Conservation (phyloP, 768 basidiomycete species). For the Phylloporus sp. region DNA sequence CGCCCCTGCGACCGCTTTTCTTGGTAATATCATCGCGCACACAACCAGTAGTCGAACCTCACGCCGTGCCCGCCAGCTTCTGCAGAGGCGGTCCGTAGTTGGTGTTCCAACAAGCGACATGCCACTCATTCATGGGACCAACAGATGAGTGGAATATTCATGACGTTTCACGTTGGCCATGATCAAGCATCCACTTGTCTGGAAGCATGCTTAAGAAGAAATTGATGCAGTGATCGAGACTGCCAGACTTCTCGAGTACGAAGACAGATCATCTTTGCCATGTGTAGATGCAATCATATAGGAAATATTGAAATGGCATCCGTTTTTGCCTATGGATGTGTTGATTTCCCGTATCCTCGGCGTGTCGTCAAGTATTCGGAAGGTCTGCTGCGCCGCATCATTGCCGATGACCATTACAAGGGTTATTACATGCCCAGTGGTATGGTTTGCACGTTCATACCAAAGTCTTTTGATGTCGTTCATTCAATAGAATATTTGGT, state of each 20-base stretch:
- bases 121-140: neutral
- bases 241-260: conserved; percentile 4
- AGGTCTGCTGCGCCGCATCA: conserved; percentile 1
- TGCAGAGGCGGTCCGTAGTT: neutral
- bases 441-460: neutral
- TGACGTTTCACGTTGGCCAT: conserved; percentile 8
- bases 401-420: neutral
- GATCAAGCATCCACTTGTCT: conserved; percentile 3
- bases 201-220: conserved; percentile 4
- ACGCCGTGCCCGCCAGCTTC: neutral
- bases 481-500: neutral
- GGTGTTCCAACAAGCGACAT: neutral
- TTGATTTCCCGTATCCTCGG: too few species aligned
- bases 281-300: neutral
- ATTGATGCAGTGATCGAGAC: neutral
- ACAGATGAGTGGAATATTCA: neutral
- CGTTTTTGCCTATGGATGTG: neutral
- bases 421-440: conserved; percentile 6
- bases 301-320: conserved; percentile 4
- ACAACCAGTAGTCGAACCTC: too few species aligned
- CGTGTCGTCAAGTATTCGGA: too few species aligned
- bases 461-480: neutral
- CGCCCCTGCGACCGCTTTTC: neutral
- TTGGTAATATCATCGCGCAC: neutral
- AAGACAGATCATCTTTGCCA: conserved; percentile 3